These are phyloP conservation scores for Globisporangium carolinianum DNA, from an alignment of 352 stramenopile genomes.

Conservation along the genomic window DNA sequence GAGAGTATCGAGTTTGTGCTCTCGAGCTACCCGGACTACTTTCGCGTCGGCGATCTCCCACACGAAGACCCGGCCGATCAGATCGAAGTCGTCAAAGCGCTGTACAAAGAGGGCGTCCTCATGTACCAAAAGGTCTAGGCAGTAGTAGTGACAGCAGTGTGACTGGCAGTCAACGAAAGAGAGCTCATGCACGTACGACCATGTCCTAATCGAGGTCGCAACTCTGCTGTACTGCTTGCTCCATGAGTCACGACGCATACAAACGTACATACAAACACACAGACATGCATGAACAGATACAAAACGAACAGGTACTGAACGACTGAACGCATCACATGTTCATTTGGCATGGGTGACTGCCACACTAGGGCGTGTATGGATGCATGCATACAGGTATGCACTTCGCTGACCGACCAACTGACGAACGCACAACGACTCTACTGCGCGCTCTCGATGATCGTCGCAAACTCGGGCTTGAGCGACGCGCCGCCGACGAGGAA, in stretches of 20 bases:
- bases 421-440: conserved; percentile 2
- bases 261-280: not conserved
- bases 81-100: conserved; percentile 52
- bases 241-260: no score
- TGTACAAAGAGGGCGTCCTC: conserved; percentile 75
- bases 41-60: conserved; percentile 68
- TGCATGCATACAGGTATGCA: no score
- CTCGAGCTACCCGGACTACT: conserved; percentile 66
- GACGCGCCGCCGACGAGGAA: conserved; percentile 93
- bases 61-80: conserved; percentile 70
- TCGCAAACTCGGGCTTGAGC: conserved; percentile 89
- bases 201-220: no score
- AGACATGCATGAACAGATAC: not conserved
- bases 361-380: no score
- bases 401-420: no score
- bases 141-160: no score
- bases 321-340: no score
- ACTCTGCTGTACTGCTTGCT: no score
- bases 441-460: conserved; percentile 26
- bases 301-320: no score
- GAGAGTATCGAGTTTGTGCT: conserved; percentile 78
- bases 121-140: conserved; percentile 56
- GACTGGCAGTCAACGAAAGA: no score
- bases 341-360: no score
- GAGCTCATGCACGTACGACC: no score